Conservation (phyloP, 2,329 filamentous ascomycete genomes). For the Capronia epimyces region DNA sequence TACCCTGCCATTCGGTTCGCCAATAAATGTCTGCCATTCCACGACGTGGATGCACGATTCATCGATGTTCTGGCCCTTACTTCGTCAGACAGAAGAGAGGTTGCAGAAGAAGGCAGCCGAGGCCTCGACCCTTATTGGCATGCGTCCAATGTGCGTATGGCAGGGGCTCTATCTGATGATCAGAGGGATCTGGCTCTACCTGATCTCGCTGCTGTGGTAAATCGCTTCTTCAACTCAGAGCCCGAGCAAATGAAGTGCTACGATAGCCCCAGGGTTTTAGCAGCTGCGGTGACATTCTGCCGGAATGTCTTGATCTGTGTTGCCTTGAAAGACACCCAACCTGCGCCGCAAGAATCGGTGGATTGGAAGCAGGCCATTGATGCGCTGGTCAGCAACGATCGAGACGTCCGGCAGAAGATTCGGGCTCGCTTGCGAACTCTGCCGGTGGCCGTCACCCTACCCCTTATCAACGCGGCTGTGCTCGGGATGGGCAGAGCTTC, state of each 20-base stretch:
- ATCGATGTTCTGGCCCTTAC: slow-evolving; percentile 78
- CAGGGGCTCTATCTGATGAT: background rate
- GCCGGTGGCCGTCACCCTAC: slow-evolving; percentile 31
- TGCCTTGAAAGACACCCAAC: slow-evolving; percentile 45
- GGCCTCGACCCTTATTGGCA: slow-evolving; percentile 78
- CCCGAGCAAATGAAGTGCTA: slow-evolving; percentile 33
- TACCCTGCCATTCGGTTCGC: slow-evolving; percentile 84
- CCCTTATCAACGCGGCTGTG: slow-evolving; percentile 41
- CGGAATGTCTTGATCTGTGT: slow-evolving; percentile 56
- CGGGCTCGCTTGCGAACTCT: slow-evolving; percentile 17
- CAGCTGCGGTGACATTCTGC: slow-evolving; percentile 65
- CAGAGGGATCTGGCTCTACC: slow-evolving; percentile 34
- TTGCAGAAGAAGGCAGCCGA: slow-evolving; percentile 82
- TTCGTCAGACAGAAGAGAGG: slow-evolving; percentile 68
- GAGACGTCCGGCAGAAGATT: slow-evolving; percentile 19
- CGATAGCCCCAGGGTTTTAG: slow-evolving; percentile 51
- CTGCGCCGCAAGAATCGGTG: slow-evolving; percentile 57
- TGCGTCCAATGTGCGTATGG: slow-evolving; percentile 20
- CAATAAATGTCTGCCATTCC: slow-evolving; percentile 77
- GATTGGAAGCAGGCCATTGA: slow-evolving; percentile 83
- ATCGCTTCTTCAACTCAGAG: slow-evolving; percentile 42
- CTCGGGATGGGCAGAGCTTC: slow-evolving; percentile 39
- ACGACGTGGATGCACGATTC: slow-evolving; percentile 75
- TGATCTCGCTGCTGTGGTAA: slow-evolving; percentile 42
- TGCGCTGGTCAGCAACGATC: slow-evolving; percentile 25